A percentile compares a stretch with the other conserved stretches of the same genome.
These are phyloP conservation scores for Coelastrella sp. DNA, from an alignment of 139 green algal species.

Conservation along the genomic window DNA sequence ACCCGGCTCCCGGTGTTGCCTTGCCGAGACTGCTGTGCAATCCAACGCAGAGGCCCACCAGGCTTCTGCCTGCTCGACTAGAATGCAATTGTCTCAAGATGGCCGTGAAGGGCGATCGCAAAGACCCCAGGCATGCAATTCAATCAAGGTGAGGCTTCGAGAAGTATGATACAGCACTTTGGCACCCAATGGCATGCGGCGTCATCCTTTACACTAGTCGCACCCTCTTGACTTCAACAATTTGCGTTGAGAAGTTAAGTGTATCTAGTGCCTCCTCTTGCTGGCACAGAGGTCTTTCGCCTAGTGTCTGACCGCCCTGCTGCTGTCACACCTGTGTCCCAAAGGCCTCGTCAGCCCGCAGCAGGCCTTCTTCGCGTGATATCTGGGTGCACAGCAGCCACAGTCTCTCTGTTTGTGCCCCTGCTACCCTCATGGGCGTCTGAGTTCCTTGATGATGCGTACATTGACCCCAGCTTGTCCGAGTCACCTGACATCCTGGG, in stretches of 20 bases:
- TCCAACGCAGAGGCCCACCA: not conserved
- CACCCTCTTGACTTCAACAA: not conserved
- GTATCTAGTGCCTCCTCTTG: too few relatives aligned
- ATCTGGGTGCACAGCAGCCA: slow-evolving; percentile 15
- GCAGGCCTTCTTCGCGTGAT: not conserved
- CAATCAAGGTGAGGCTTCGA: not conserved
- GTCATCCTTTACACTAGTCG: not conserved
- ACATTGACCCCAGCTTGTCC: slow-evolving; percentile 1
- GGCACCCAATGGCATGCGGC: not conserved
- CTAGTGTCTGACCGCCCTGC: too few relatives aligned
- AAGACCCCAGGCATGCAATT: not conserved
- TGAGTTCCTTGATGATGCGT: not conserved
- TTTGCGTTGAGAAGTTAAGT: too few relatives aligned
- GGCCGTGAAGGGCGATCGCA: not conserved
- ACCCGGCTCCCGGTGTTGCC: not conserved
- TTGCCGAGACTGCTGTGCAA: not conserved
- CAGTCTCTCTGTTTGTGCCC: not conserved
- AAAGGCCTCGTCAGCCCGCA: not conserved
- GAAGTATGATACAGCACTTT: not conserved
- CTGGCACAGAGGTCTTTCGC: too few relatives aligned
- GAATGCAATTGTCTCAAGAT: not conserved
- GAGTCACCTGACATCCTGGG: slow-evolving; percentile 21
- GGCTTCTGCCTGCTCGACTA: not conserved
- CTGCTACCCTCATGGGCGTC: slow-evolving; percentile 21
- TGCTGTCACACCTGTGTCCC: too few relatives aligned